Evolutionary conservation across 2,329 filamentous ascomycete species (phyloP).

Genomic region (Colletotrichum sp.): DNA sequence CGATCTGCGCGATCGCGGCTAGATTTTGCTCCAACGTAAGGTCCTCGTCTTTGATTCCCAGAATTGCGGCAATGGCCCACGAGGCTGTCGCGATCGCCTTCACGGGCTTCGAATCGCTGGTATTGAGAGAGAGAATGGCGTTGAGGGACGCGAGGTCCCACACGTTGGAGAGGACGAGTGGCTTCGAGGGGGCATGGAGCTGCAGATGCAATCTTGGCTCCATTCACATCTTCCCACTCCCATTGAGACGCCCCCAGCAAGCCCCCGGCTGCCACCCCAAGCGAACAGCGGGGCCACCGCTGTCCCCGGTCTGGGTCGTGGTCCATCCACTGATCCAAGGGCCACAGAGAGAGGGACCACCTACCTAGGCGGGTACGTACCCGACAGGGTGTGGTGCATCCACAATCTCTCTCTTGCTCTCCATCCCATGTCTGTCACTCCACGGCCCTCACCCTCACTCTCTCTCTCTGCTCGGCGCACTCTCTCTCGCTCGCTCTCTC

Average conservation of each 20-base stretch:
- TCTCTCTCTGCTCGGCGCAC: not conserved
- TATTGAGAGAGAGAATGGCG: slow-evolving; percentile 47
- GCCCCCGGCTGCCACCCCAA: not conserved
- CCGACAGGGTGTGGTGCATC: not conserved
- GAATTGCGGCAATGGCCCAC: slow-evolving; percentile 52
- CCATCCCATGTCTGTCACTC: slow-evolving; percentile 18
- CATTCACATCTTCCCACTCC: slow-evolving; percentile 13
- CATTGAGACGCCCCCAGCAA: slow-evolving; percentile 3
- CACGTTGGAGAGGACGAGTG: slow-evolving; percentile 60
- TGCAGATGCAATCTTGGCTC: slow-evolving; percentile 18
- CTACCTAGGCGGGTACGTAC: not conserved
- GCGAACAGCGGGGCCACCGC: not conserved
- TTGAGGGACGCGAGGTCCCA: slow-evolving; percentile 57
- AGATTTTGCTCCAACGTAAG: slow-evolving; percentile 59
- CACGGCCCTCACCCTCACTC: not conserved
- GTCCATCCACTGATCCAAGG: not conserved
- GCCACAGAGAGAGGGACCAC: not conserved
- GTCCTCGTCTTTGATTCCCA: slow-evolving; percentile 50
- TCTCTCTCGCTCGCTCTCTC: not conserved
- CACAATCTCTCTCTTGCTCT: slow-evolving; percentile 9
- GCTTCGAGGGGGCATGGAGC: slow-evolving; percentile 56
- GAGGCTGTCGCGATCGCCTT: slow-evolving; percentile 55
- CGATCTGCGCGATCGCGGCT: slow-evolving; percentile 48
- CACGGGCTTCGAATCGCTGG: slow-evolving; percentile 34
- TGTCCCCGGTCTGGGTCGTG: slow-evolving; percentile 4